phyloP scores from a whole-genome alignment of 1,284 basidiomycete species.

The Pseudozyma tsukubaensis region DNA sequence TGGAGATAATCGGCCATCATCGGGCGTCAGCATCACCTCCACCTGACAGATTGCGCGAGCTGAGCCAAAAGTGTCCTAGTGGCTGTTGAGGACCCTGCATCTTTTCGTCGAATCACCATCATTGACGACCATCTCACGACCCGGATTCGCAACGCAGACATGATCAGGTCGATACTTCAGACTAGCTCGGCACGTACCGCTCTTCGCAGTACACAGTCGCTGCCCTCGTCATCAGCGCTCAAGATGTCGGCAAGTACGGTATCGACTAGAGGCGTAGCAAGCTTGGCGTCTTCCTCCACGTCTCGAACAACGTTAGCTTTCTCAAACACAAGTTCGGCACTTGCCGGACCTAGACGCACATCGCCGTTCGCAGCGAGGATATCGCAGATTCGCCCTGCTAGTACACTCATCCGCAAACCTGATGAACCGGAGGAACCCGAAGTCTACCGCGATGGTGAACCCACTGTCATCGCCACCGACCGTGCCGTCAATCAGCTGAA shows the following conservation, averaged over 20 bases:
- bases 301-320: conserved; percentile 1
- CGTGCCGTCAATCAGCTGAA: conserved; percentile 60
- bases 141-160: neutral
- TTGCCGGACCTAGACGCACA: neutral
- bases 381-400: conserved; percentile 11
- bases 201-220: conserved; percentile 5
- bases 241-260: conserved; percentile 7
- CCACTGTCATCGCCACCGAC: conserved; percentile 57
- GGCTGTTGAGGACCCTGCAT: conserved; percentile 8
- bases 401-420: conserved; percentile 45
- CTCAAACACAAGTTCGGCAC: neutral
- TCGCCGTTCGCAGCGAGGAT: neutral
- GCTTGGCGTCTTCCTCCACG: conserved; percentile 2
- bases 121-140: neutral
- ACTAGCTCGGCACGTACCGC: conserved; percentile 12
- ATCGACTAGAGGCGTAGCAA: conserved; percentile 9
- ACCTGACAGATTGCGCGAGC: conserved; percentile 10
- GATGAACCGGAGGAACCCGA: conserved; percentile 61
- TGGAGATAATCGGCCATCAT: conserved; percentile 3
- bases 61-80: neutral
- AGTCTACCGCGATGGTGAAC: conserved; percentile 51
- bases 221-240: conserved; percentile 9
- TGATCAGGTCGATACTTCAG: conserved; percentile 17
- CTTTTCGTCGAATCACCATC: conserved; percentile 1
- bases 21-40: conserved; percentile 18